These are phyloP conservation scores for Xylaria multiplex DNA, from an alignment of 2,329 filamentous ascomycete genomes.

Conservation along the genomic window DNA sequence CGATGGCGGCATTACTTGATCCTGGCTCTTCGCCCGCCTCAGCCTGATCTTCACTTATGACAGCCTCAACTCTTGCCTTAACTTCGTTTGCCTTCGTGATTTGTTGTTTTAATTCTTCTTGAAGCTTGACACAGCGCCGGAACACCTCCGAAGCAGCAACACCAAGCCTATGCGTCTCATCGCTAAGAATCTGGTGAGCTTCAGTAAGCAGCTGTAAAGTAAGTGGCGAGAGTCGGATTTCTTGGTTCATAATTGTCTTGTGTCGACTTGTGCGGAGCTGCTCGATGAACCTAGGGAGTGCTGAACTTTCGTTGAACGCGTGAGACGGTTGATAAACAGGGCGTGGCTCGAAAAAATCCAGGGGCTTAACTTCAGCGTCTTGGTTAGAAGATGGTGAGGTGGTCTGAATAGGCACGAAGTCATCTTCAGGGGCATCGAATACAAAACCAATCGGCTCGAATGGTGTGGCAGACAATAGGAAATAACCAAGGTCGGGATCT, in stretches of 20 bases:
- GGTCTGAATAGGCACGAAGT: conserved; percentile 56
- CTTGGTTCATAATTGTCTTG: conserved; percentile 70
- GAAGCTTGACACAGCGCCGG: conserved; percentile 73
- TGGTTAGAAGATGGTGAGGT: conserved; percentile 57
- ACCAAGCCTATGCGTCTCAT: conserved; percentile 75
- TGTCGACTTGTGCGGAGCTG: conserved; percentile 68
- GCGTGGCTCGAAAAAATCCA: conserved; percentile 70
- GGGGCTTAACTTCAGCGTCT: conserved; percentile 57
- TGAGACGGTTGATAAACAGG: conserved; percentile 72
- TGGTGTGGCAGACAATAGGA: conserved; percentile 68
- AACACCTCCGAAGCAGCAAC: conserved; percentile 78
- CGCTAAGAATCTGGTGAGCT: conserved; percentile 75
- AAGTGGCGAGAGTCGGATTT: conserved; percentile 75
- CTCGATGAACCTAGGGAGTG: conserved; percentile 66
- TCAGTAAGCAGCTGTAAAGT: conserved; percentile 78
- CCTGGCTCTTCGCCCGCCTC: conserved; percentile 62
- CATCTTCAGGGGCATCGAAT: conserved; percentile 68
- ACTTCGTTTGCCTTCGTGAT: conserved; percentile 73
- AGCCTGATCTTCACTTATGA: conserved; percentile 68
- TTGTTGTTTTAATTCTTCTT: conserved; percentile 74
- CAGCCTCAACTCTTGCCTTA: conserved; percentile 71
- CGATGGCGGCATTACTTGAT: conserved; percentile 65
- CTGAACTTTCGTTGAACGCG: conserved; percentile 66
- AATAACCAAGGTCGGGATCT: conserved; percentile 72
- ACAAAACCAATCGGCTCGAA: conserved; percentile 67